Base-by-base conservation (phyloP, 2,329 filamentous ascomycete species). In the Ascochyta fabae region DNA sequence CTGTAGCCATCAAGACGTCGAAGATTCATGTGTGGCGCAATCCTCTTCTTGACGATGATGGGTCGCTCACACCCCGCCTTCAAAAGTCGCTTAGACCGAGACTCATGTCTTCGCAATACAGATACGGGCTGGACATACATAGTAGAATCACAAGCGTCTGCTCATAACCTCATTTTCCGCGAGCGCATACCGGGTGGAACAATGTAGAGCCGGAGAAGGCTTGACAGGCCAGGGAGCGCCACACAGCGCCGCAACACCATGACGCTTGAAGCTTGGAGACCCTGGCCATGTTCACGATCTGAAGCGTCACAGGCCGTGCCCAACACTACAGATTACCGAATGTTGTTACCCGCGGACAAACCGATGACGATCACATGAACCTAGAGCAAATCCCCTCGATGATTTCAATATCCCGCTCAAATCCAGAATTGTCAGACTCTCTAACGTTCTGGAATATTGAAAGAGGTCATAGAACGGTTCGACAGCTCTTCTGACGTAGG, bases 61-160 rank as follows among this genome's bases (percentile, higher is more conserved):
- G 70, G 57, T 57, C 36, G 52, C 45, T 48, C 44, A 48, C 53
- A 44, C 48, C 47, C 60, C 63, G 56, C 61, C 64, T 68, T 64
- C 6, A 65, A 70, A 71, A 74, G 70, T 72, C 53, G 70, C 68
- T 55, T 65, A 65, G 66, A 69, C 68, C 38, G 42, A 72, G 69
- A 72, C 46, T 67, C 60, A 56, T 73, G 69, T 67, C 69, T 68
- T 63, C 62, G 70, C 68, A 66, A 69, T 69, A 74, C 71, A 73
- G 70, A 74, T 72, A 66, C 69, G 68, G 68, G 67, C 58, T 60
- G 64, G 59, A 73, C 66, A 73, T 64, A 3, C 13, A 23, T 33
- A 40, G 16, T 10, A 6, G 24, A 24, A 40, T 22, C 31, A 22
- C 35, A 38, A 7, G 19, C 35, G 19, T 38, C 35, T 13, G 9